These are phyloP conservation scores for Scheffersomyces titani DNA, from an alignment of 1,139 yeast species.

Conservation along the genomic window DNA sequence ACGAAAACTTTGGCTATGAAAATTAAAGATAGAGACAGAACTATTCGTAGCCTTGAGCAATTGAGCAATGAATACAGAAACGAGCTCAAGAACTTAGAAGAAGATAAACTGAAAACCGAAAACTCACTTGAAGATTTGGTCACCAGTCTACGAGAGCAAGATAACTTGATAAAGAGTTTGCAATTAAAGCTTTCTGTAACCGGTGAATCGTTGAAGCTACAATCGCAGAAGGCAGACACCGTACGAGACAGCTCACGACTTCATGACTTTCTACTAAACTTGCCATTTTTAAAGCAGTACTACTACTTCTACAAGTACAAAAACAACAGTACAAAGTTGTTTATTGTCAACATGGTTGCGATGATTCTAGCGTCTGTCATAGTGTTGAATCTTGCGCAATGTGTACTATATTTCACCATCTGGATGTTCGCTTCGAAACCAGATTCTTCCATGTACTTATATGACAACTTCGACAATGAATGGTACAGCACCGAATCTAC, in stretches of 20 bases:
- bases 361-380: constrained; percentile 24
- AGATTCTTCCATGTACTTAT: constrained; percentile 15
- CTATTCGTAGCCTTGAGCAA: constrained; percentile 21
- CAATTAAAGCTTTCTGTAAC: constrained; percentile 19
- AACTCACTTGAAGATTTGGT: constrained; percentile 15
- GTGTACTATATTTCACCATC: constrained; percentile 14
- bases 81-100: constrained; percentile 17
- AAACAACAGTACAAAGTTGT: constrained; percentile 19
- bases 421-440: constrained; percentile 6
- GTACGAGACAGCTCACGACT: constrained; percentile 3
- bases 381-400: constrained; percentile 18
- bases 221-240: constrained; percentile 1
- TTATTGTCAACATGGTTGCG: constrained; percentile 23
- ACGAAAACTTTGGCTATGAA: constrained; percentile 8
- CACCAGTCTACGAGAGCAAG: constrained; percentile 21
- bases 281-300: constrained; percentile 38
- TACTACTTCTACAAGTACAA: constrained; percentile 28
- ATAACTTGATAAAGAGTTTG: constrained; percentile 21
- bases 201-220: constrained; percentile 5
- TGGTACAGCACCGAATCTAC: constrained; percentile 12
- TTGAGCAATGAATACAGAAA: constrained; percentile 25
- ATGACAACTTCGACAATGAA: constrained; percentile 20
- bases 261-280: constrained; percentile 19
- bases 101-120: constrained; percentile 12
- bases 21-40: constrained; percentile 21